Evolutionary conservation across 331 rosid genomes (phyloP).

Genomic region (Malus hybrid): DNA sequence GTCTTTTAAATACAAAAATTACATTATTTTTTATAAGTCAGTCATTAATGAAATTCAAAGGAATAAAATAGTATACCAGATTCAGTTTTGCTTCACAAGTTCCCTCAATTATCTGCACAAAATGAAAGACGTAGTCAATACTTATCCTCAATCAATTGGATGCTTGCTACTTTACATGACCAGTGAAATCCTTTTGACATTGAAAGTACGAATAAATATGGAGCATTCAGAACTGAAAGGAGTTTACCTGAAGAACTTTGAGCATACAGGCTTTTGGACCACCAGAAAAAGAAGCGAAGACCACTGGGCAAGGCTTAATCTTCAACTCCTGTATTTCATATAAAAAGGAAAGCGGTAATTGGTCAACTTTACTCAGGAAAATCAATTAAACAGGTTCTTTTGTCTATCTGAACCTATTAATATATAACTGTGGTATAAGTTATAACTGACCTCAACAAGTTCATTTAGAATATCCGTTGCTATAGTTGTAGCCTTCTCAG

Average conservation of each 20-base stretch:
- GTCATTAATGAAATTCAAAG: constrained; percentile 6
- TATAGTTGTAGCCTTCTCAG: constrained; percentile 65
- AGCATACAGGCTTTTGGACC: constrained; percentile 90
- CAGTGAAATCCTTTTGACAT: not conserved
- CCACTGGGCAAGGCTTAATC: constrained; percentile 69
- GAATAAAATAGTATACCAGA: constrained; percentile 40
- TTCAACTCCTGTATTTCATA: constrained; percentile 58
- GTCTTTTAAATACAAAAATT: too few relatives aligned
- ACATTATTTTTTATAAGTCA: too few relatives aligned
- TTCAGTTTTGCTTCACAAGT: constrained; percentile 38
- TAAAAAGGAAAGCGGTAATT: not conserved
- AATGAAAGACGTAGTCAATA: constrained; percentile 13
- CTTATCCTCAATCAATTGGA: not conserved
- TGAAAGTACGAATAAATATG: not conserved
- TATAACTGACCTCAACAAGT: constrained; percentile 62
- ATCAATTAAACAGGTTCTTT: not conserved
- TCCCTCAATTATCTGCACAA: constrained; percentile 68
- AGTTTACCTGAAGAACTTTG: constrained; percentile 78
- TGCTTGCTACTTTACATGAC: not conserved
- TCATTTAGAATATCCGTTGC: constrained; percentile 65
- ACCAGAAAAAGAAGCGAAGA: constrained; percentile 88
- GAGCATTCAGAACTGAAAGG: constrained; percentile 2
- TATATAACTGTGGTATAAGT: constrained; percentile 1
- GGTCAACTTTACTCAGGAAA: constrained; percentile 3
- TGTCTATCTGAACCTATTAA: not conserved